Evolutionary conservation across 2,329 filamentous ascomycete genomes (phyloP).

Genomic region (Penicillium sp.): DNA sequence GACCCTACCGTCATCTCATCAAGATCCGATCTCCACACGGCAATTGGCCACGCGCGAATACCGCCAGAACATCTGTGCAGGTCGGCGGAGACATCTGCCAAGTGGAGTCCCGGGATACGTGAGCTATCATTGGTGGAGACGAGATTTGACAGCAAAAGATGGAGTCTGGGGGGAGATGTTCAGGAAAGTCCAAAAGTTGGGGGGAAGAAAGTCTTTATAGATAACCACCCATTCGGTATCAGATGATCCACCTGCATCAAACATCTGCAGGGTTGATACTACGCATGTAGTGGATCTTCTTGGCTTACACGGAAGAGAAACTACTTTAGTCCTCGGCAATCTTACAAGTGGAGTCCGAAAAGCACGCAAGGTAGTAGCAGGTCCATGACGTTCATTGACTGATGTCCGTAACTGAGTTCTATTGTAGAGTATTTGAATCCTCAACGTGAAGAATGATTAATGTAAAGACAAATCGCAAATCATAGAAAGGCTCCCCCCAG

Average conservation of each 20-base stretch:
- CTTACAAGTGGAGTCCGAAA: not conserved
- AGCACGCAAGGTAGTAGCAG: not conserved
- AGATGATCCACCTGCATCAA: slow-evolving; percentile 6
- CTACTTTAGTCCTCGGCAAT: not conserved
- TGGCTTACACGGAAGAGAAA: slow-evolving; percentile 7
- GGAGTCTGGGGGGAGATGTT: not conserved
- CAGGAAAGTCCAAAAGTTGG: not conserved
- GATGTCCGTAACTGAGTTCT: not conserved
- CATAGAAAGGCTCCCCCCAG: slow-evolving; percentile 34
- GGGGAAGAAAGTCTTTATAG: not conserved
- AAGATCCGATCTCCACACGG: slow-evolving; percentile 1
- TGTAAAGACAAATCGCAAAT: not conserved
- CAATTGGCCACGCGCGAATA: slow-evolving; percentile 10
- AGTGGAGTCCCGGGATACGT: slow-evolving; percentile 15
- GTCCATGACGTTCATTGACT: not conserved
- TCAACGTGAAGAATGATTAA: not conserved
- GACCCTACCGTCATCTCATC: not conserved
- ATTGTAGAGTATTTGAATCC: not conserved
- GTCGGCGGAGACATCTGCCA: not conserved
- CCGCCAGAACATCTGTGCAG: not conserved
- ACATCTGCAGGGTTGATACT: slow-evolving; percentile 1
- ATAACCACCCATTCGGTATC: not conserved
- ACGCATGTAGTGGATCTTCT: slow-evolving; percentile 9
- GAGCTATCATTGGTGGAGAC: slow-evolving; percentile 13
- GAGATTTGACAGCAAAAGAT: slow-evolving; percentile 6